Evolutionary conservation across 1,139 yeast species (phyloP).

Genomic region (Diutina sp.): DNA sequence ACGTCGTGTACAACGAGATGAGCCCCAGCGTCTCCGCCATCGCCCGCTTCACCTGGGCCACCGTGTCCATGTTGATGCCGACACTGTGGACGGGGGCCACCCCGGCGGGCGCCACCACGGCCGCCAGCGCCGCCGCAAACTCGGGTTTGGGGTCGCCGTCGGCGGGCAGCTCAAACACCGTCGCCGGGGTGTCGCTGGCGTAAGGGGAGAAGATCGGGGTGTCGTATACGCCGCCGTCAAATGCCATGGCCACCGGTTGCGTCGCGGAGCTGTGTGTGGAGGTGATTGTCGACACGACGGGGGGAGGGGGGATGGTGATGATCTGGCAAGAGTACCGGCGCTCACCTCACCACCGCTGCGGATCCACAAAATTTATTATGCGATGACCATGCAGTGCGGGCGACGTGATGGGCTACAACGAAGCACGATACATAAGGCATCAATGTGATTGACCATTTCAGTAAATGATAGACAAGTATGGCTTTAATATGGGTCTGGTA

Average conservation of each 20-base stretch:
- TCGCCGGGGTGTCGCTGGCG: background rate
- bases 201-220: background rate
- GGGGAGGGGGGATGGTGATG: too few species aligned
- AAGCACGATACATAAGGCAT: too few species aligned
- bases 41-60: conserved; percentile 14
- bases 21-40: conserved; percentile 15
- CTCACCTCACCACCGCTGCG: too few species aligned
- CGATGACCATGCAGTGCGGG: too few species aligned
- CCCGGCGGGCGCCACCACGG: background rate
- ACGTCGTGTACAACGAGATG: conserved; percentile 18
- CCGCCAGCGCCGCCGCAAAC: conserved; percentile 4
- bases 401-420: too few species aligned
- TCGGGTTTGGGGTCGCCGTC: conserved; percentile 2
- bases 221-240: background rate
- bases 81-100: background rate
- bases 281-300: too few species aligned
- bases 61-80: conserved; percentile 10
- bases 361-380: too few species aligned
- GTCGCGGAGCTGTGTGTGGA: background rate
- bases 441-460: too few species aligned
- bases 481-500: too few species aligned
- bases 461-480: too few species aligned
- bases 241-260: background rate
- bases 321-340: too few species aligned
- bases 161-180: background rate